Base-by-base conservation (phyloP, 106 monocot species). In the Amphibolis antarctica region DNA sequence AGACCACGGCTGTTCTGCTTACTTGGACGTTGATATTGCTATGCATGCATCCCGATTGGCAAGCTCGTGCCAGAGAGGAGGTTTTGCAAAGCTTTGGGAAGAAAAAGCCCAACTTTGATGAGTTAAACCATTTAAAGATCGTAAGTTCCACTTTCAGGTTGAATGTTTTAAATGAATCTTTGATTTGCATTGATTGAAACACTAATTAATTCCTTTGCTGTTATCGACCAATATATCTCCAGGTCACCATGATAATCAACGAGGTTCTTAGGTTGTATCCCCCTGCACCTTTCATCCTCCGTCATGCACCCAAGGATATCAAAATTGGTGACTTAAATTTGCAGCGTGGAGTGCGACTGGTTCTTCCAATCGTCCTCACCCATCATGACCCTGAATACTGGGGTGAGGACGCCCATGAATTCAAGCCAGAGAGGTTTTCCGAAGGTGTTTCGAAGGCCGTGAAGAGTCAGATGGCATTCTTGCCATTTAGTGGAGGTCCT, bases 401-500 rank as follows among this genome's bases (percentile, higher is more conserved):
- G 78, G 78, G 78, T 4, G 69, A 79, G 12, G 68, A 79, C 45
- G 73, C 58, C 4, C 12, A 42, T 14, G 78, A 79, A 23, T 79
- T 79, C 69, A 73, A 69, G 5, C 78, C 78, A 28, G 69, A 74
- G 43, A 63, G 78, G 36, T 74, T 79, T 44, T 1, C 44, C 20
- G 73, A 79, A 54, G 78, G 78, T 9, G 36, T 68, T 4, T 63
- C 78, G 1, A 64, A 71, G 21, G 72, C 64, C 27, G 42, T 75
- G 6, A 54, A 53, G 46, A 54, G 47, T 13, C 74, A 48, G 12
- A 48, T 55, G 13, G 70, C 78, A 18, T 92, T 81, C 80, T 84
- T 81, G 43, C 83, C 92, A 7, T 92, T 92, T 28, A 72, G 86
- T 4, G 67, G 76, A 52, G 91, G 92, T 14, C 86, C 87, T 17